Evolutionary conservation across 768 basidiomycete species (phyloP), one percentile per base, ranked within the genome.

Genomic region (Dioszegia crocea): DNA sequence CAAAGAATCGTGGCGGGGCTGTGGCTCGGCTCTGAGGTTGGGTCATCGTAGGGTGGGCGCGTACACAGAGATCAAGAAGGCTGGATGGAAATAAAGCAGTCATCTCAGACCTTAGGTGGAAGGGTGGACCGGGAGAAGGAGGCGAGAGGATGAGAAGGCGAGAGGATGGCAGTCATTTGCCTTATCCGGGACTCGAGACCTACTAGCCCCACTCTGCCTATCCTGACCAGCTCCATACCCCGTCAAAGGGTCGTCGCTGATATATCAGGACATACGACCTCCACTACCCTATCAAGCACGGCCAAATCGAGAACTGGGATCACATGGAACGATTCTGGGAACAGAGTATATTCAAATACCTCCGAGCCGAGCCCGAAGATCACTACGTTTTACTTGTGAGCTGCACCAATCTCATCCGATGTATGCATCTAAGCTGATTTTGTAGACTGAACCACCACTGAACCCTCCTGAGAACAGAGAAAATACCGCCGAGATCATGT

Each of bases 291-390:
- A 97, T 98, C 73, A 84, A 89, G 55, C 96, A 98, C 73, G 94
- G 94, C 24, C 87, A 89, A 87, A 94, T 96, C 71, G 93, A 96
- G 63, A 96, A 96, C 70, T 78, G 78, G 78, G 77, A 78, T 65
- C 86, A 96, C 66, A 98, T 98, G 93, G 94, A 98, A 77, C 83
- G 93, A 27, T 97, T 92, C 79, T 99, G 96, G 96, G 92, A 96
- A 77, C 94, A 99, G 81, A 90, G 88, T 65, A 98, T 98, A 83
- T 99, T 98, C 86, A 98, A 99, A 79, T 98, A 98, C 80, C 82
- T 99, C 61, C 83, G 94, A 57, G 93, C 93, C 8, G 96, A 99
- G 78, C 96, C 96, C 14, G 96, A 98, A 79, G 94, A 98, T 79
- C 96, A 98, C 78, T 89, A 97, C 78, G 98, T 99, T 79, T 84